Evolutionary conservation across 768 basidiomycete genomes (phyloP).

Genomic region (Hortiboletus flavorubellus): DNA sequence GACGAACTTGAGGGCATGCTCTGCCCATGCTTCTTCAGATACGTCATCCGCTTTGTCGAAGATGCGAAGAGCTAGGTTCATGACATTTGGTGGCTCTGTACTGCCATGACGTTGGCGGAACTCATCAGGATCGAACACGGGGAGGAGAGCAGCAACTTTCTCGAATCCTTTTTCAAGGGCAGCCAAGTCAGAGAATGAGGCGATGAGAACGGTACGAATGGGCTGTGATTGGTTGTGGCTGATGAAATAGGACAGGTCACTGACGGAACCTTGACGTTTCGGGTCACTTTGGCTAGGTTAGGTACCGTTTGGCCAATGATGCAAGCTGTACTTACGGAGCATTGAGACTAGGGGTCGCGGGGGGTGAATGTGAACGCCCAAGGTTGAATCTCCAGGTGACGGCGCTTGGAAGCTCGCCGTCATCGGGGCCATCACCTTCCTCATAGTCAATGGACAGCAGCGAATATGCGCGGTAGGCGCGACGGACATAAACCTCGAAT

Average conservation of each 20-base stretch:
- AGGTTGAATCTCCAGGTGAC: slow-evolving; percentile 97
- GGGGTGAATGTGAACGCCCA: slow-evolving; percentile 82
- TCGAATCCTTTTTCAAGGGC: slow-evolving; percentile 71
- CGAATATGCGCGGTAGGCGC: slow-evolving; percentile 93
- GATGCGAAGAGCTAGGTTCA: slow-evolving; percentile 90
- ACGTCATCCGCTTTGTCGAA: slow-evolving; percentile 80
- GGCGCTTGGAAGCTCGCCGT: slow-evolving; percentile 75
- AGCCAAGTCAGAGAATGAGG: slow-evolving; percentile 77
- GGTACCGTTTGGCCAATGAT: background rate
- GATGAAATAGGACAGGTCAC: slow-evolving; percentile 93
- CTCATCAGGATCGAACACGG: slow-evolving; percentile 68
- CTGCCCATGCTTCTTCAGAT: slow-evolving; percentile 73
- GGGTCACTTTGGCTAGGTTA: slow-evolving; percentile 43
- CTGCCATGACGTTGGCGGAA: slow-evolving; percentile 73
- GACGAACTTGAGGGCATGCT: slow-evolving; percentile 65
- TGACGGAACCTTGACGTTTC: slow-evolving; percentile 87
- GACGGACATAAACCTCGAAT: slow-evolving; percentile 92
- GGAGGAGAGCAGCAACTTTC: slow-evolving; percentile 69
- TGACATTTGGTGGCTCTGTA: slow-evolving; percentile 83
- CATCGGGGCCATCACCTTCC: slow-evolving; percentile 82
- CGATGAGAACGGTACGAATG: slow-evolving; percentile 84
- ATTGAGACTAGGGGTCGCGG: slow-evolving; percentile 71
- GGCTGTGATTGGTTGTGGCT: slow-evolving; percentile 84
- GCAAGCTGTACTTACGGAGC: slow-evolving; percentile 23
- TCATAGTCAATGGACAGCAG: slow-evolving; percentile 92